phyloP scores from a whole-genome alignment of 805 yeast genomes.

The Candida methanosorbosa region DNA sequence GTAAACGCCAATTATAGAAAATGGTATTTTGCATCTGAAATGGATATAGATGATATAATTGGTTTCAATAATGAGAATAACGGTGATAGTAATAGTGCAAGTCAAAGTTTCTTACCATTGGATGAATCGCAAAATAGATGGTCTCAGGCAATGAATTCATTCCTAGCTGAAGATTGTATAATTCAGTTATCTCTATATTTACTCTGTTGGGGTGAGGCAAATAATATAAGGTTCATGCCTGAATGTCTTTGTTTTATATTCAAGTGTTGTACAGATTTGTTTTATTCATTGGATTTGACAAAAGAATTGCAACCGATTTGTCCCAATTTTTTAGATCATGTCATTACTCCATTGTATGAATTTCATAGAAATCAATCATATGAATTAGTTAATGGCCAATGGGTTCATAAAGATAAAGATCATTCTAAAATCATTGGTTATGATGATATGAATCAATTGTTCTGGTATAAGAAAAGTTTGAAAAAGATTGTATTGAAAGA shows the following conservation, averaged over 20 bases:
- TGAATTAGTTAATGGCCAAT: conserved; percentile 32
- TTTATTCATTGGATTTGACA: conserved; percentile 37
- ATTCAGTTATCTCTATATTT: conserved; percentile 63
- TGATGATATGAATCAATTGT: conserved; percentile 83
- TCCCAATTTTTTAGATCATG: conserved; percentile 45
- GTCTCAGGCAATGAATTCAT: conserved; percentile 40
- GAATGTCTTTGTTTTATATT: conserved; percentile 81
- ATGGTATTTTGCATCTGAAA: conserved; percentile 71
- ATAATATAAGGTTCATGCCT: conserved; percentile 79
- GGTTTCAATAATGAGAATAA: conserved; percentile 11
- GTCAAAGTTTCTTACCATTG: conserved; percentile 12
- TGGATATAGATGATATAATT: conserved; percentile 49
- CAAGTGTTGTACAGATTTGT: conserved; percentile 70
- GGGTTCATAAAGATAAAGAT: conserved; percentile 45
- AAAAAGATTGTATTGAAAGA: conserved; percentile 41
- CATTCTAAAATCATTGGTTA: conserved; percentile 71
- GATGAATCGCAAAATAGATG: conserved; percentile 41
- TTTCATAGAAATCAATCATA: conserved; percentile 49
- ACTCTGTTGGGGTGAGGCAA: conserved; percentile 86
- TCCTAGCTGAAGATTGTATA: conserved; percentile 45
- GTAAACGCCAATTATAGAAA: conserved; percentile 56
- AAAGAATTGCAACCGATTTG: conserved; percentile 11
- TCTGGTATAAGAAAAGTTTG: conserved; percentile 74
- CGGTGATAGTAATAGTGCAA: neutral
- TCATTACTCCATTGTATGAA: conserved; percentile 67